Evolutionary conservation across 768 basidiomycete genomes (phyloP), one percentile per base, ranked within the genome.

Genomic region (Agaricus subrufescens): DNA sequence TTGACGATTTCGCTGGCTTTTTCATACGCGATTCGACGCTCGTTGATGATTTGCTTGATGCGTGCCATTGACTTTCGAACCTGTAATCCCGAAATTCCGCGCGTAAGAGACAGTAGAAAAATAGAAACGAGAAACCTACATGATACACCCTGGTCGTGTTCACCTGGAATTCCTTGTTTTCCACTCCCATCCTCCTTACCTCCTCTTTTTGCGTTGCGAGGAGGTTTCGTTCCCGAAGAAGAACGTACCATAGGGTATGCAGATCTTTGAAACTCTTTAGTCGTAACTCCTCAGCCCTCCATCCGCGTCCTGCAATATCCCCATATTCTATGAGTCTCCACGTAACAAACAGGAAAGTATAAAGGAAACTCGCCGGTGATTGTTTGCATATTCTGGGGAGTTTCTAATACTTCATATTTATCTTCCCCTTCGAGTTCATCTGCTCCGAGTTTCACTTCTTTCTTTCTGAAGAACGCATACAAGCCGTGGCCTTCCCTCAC

Each of bases 1-100:
- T 75, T 71, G 0, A 71, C 71, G 19, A 83, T 68, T 59, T 73
- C 65, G 30, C 78, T 51, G 8, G 91, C 91, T 10, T 87, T 83
- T 59, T 90, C 83, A 59, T 93, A 89, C 8, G 91, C 92, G 25
- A 92, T 68, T 45, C 94, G 80, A 37, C 97, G 86, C 67, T 98
- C 95, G 65, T 93, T 93, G 48, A 98, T 75, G 23, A 98, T 85
- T 57, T 82, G 85, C 69, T 98, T 98, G 69, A 98, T 93, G 19
- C 92, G 85, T n/a, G 91, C 93, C 94, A 97, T 96, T 19, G 91
- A 87, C 76, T 94, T 96, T 23, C 90, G 88, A 70, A 86, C 87
- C 94, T 97, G 60, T 9, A 49, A 19, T 12, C 3, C 19, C 19
- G n/a, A 43, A 37, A 42, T 19, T 19, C 65, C 25, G 30, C 37